Conservation (phyloP, 176 grass and related monocot species). For the Musa acuminata region DNA sequence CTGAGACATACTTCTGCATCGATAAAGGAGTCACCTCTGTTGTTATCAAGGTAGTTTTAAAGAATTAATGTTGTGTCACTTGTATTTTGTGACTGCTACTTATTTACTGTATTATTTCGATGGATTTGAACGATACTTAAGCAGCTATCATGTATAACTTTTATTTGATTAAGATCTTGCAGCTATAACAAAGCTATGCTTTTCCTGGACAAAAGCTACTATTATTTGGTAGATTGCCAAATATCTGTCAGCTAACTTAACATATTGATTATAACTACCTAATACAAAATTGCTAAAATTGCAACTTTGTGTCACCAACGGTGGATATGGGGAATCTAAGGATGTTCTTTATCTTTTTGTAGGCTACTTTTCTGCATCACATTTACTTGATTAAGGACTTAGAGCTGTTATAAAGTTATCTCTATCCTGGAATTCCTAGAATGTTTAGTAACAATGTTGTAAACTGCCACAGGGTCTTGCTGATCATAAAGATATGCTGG, state of each 20-base stretch:
- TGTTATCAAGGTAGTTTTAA: constrained; percentile 63
- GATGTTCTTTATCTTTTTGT: no score
- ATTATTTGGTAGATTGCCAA: no score
- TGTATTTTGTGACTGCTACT: neutral
- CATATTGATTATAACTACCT: no score
- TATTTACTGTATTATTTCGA: neutral
- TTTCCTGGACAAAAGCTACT: neutral
- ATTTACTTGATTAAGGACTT: neutral
- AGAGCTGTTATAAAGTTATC: neutral
- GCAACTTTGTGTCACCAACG: no score
- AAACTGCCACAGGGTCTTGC: constrained; percentile 62
- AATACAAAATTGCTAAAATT: no score
- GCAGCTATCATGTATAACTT: neutral
- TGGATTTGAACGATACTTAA: neutral
- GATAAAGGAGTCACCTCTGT: constrained; percentile 90
- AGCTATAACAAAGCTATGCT: neutral
- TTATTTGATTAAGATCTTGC: neutral
- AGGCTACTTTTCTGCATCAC: neutral
- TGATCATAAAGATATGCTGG: constrained; percentile 73
- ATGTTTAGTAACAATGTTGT: neutral
- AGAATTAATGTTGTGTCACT: neutral
- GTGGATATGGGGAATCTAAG: no score
- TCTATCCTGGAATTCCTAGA: neutral
- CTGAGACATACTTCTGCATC: constrained; percentile 67
- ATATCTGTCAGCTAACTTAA: no score